Conservation (phyloP, 2,329 filamentous ascomycete species). For the Fusarium sacchari region DNA sequence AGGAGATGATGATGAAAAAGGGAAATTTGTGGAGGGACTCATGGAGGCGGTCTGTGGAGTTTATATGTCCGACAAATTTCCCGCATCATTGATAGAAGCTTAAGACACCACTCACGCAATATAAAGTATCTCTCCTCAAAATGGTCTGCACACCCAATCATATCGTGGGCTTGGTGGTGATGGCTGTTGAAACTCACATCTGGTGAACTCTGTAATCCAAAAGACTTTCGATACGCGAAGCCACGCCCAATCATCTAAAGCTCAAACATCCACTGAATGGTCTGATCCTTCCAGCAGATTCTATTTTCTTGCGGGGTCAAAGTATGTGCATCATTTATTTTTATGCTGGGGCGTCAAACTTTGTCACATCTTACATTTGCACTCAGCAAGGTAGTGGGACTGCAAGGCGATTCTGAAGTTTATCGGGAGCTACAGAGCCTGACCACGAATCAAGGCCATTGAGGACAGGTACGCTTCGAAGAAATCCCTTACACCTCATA, state of each 20-base stretch:
- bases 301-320: background rate
- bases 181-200: too few species aligned
- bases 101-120: background rate
- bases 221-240: background rate
- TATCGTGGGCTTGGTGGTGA: accelerated
- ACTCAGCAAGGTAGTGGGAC: background rate
- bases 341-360: background rate
- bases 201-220: background rate
- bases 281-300: background rate
- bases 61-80: background rate
- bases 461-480: accelerated
- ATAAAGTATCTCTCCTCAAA: background rate
- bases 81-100: background rate
- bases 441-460: accelerated
- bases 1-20: background rate
- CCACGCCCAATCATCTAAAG: accelerated
- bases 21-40: background rate
- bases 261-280: background rate
- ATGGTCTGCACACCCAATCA: background rate
- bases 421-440: too few species aligned
- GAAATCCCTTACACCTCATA: background rate
- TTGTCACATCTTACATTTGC: too few species aligned
- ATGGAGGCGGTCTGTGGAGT: background rate
- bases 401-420: background rate
- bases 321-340: background rate